phyloP scores from a whole-genome alignment of 371 early-diverging fungal genomes.

The Synchytrium microbalum region DNA sequence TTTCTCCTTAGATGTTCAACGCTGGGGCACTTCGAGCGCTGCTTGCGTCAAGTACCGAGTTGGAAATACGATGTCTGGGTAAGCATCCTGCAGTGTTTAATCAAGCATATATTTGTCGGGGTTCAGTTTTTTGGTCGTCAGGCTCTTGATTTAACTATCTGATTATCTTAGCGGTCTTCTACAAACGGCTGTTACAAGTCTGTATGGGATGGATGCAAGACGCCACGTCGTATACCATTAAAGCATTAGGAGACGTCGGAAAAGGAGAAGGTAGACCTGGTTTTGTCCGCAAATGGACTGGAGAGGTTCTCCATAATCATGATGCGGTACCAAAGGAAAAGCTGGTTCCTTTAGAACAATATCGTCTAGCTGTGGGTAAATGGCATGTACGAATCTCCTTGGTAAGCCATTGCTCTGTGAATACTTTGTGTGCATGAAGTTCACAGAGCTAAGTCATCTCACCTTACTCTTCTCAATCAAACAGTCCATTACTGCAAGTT shows the following conservation, averaged over 20 bases:
- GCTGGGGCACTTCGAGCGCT: conserved; percentile 21
- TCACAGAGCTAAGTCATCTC: too few relatives aligned
- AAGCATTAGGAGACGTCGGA: conserved; percentile 48
- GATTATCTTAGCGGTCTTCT: not conserved
- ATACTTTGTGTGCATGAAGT: too few relatives aligned
- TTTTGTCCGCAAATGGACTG: conserved; percentile 62
- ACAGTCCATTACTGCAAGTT: not conserved
- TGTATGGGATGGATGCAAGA: conserved; percentile 47
- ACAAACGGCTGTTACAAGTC: not conserved
- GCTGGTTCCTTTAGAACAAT: conserved; percentile 55
- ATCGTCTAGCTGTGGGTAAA: conserved; percentile 62
- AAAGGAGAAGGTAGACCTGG: conserved; percentile 59
- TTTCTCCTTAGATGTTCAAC: conserved; percentile 19
- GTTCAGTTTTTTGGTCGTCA: not conserved
- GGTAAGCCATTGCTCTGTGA: too few relatives aligned
- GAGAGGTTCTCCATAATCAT: conserved; percentile 26
- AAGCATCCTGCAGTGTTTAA: not conserved
- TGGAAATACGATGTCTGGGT: conserved; percentile 44
- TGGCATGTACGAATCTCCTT: conserved; percentile 59
- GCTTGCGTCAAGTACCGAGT: conserved; percentile 61
- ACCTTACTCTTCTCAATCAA: too few relatives aligned
- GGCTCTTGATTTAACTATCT: not conserved
- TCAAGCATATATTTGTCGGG: not conserved
- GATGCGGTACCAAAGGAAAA: conserved; percentile 28
- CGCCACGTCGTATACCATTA: conserved; percentile 49